Evolutionary conservation across 257 asterid genomes (phyloP), one percentile per base, ranked within the genome.

Genomic region (Petrea volubilis): DNA sequence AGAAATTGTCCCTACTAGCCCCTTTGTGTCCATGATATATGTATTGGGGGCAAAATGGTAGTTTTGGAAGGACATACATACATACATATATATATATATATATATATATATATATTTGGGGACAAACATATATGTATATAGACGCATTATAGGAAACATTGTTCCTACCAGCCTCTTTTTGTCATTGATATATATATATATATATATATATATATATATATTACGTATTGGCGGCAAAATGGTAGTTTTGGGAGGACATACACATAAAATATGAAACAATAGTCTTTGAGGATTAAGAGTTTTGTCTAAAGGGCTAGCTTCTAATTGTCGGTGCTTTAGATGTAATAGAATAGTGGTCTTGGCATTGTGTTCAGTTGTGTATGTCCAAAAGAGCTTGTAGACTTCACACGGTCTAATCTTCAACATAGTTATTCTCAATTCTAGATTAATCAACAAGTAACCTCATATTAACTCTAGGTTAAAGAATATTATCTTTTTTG

Each of bases 351-450:
- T 38, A 8, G 64, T 9, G 46, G 76, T 80, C 61, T 27, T 9
- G 2, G 74, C 23, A 18, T 31, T 50, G 61, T 12, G 21, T 17
- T 33, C 1, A 38, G 9, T 38, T 38, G 8, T 31, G 49, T 58
- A 5, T 36, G 57, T 65, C 67, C 60, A 53, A 59, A 46, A 13
- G 60, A 36, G 70, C 65, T 62, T 59, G 76, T 68, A 34, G 56
- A 51, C 64, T 25, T 64, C 82, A 72, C 50, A 59, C 51, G 34
- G 55, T 68, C 76, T 75, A 64, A 15, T 68, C 34, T 75, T 50
- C 56, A 12, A 10, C 79, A 62, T 81, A 36, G 86, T 57, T 60
- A 74, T 78, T 68, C 56, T 52, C 77, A 60, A 4, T 51, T 71
- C 21, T 9, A 60, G 23, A 69, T 70, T 51, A 15, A 27, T 62